phyloP scores from a whole-genome alignment of 2,329 filamentous ascomycete genomes.

The Penicillium janthinellum region DNA sequence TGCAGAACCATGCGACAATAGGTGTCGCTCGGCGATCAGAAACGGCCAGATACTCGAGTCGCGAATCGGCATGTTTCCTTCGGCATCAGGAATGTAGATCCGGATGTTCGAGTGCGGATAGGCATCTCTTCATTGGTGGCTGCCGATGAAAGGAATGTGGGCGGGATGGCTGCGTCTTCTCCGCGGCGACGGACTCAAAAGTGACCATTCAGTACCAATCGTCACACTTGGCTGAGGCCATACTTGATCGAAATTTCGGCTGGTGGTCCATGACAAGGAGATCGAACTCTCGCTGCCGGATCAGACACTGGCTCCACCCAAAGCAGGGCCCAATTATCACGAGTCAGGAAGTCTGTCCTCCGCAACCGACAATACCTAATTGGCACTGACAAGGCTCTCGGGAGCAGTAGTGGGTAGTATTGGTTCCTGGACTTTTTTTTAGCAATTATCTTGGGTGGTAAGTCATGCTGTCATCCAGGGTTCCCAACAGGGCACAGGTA shows the following conservation, averaged over 20 bases:
- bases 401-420: background rate
- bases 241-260: background rate
- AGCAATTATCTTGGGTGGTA: background rate
- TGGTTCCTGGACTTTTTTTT: background rate
- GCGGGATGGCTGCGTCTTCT: background rate
- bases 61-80: slow-evolving; percentile 8
- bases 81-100: slow-evolving; percentile 12
- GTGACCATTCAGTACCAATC: background rate
- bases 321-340: background rate
- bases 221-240: background rate
- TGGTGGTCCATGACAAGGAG: background rate
- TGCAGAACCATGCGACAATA: background rate
- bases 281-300: background rate
- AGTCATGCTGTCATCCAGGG: slow-evolving; percentile 24
- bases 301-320: background rate
- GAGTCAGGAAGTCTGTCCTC: background rate
- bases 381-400: background rate
- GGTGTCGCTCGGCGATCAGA: background rate
- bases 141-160: slow-evolving; percentile 11
- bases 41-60: background rate
- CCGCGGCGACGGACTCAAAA: background rate
- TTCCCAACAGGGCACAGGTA: slow-evolving; percentile 10
- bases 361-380: background rate
- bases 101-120: background rate
- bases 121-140: background rate